Base-by-base conservation (phyloP, 2,329 filamentous ascomycete genomes). In the Elsinoe arachidis region DNA sequence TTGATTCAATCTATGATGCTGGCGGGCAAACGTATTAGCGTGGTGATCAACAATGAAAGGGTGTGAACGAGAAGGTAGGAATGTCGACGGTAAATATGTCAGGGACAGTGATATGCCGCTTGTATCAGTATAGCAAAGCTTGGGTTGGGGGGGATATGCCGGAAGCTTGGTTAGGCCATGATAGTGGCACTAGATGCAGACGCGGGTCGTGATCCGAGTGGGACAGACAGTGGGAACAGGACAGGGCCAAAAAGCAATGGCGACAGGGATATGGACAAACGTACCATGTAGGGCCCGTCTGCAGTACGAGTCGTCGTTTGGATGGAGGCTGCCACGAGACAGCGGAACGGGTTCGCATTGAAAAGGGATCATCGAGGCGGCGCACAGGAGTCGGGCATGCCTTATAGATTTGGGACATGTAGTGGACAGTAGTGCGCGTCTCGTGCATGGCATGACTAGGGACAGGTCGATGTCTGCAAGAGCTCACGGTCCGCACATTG, bases 1-100 rank as follows among this genome's bases (percentile, higher is more conserved):
- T 43, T 56, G 54, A 38, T 34, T 46, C 17, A 46, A 9, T 56
- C 54, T 56, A 38, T 56, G 54, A 56, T 56, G 41, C 54, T 56
- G 54, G 35, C 26, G 41, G 15, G 12, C 26, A 37, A 39, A 14
- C n/a, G 19, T 34, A n/a, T 38, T 38, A 56, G 33, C 38, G 54
- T 46, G 21, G 23, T 43, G 41, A 46, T 46, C 17, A 33, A 30
- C 11, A 33, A n/a, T 47, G 14, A 46, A 35, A 44, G 54, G 17
- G 38, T 14, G 34, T 39, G 47, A 17, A 39, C 17, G 23, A 54
- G 11, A 39, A 19, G 43, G 34, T 47, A 34, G n/a, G 12, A 49
- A 33, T 30, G 23, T 37, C 21, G 12, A 47, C 19, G 47, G 38
- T 41, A 46, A 33, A 9, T 35, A 30, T 30, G 26, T 30, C 26